Conservation (phyloP, 192 early-diverging fungal genomes). For the Backusella macrospora region DNA sequence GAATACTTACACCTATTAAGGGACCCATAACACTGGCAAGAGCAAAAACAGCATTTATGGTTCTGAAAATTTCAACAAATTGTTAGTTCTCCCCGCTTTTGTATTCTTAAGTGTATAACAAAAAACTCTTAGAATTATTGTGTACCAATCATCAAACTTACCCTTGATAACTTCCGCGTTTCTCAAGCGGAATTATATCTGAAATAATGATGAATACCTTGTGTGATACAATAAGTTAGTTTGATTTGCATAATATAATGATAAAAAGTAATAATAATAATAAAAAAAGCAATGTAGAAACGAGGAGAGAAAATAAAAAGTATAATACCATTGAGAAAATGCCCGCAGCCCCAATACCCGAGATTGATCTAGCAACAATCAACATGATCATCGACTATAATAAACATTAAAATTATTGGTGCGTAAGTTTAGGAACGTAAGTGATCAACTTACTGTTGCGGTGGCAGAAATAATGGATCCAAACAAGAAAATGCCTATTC, state of each 20-base stretch:
- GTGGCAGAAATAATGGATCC: constrained; percentile 83
- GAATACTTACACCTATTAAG: constrained; percentile 37
- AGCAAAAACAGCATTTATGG: constrained; percentile 39
- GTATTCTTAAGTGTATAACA: no score
- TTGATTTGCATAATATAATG: constrained; percentile 18
- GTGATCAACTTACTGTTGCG: constrained; percentile 50
- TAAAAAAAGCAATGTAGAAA: not conserved
- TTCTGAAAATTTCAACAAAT: constrained; percentile 34
- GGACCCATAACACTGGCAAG: constrained; percentile 37
- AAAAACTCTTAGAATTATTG: not conserved
- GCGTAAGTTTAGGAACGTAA: not conserved
- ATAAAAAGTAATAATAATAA: not conserved
- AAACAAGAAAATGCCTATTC: constrained; percentile 75
- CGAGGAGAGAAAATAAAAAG: not conserved
- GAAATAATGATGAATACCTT: constrained; percentile 77
- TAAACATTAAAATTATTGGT: not conserved
- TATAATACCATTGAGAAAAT: constrained; percentile 53
- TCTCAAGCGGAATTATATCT: constrained; percentile 79
- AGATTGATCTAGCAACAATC: constrained; percentile 64
- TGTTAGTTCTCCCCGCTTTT: not conserved
- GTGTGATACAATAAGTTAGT: not conserved
- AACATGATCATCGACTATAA: constrained; percentile 47
- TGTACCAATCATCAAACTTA: constrained; percentile 13
- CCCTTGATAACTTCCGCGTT: constrained; percentile 72
- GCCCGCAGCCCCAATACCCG: constrained; percentile 65